A percentile compares a stretch with the other conserved stretches of the same genome.
Conservation (phyloP, 768 basidiomycete species). For the Kondoa subrosea region DNA sequence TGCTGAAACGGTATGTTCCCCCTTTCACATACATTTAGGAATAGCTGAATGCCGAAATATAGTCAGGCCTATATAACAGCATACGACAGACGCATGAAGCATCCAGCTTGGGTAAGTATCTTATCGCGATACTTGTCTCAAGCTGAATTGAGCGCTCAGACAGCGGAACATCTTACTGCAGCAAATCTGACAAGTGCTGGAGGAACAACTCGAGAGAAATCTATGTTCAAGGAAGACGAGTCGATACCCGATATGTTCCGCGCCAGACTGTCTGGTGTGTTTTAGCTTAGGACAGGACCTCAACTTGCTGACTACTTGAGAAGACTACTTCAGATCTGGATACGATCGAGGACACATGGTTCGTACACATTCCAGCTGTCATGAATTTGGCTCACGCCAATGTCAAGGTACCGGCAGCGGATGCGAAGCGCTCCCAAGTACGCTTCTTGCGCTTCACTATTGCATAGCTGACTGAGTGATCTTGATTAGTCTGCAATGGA, state of each 20-base stretch:
- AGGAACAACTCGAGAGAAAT: conserved; percentile 59
- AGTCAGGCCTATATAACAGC: conserved; percentile 71
- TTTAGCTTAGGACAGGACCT: not conserved
- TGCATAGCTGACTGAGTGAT: not conserved
- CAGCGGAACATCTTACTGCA: conserved; percentile 66
- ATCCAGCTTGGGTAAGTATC: conserved; percentile 76
- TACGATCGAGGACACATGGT: conserved; percentile 69
- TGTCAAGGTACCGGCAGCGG: conserved; percentile 80
- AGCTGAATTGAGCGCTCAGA: conserved; percentile 42
- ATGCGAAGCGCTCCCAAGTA: conserved; percentile 76
- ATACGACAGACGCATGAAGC: conserved; percentile 75
- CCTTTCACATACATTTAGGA: not conserved
- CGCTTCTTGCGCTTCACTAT: conserved; percentile 18
- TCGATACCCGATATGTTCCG: conserved; percentile 60
- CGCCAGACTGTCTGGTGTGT: conserved; percentile 44
- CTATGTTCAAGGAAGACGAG: conserved; percentile 67
- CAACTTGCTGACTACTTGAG: not conserved
- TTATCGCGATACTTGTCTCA: not conserved
- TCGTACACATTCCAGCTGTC: not conserved
- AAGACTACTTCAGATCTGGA: conserved; percentile 51
- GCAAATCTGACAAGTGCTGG: conserved; percentile 30
- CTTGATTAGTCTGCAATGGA: conserved; percentile 62
- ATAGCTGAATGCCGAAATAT: not conserved
- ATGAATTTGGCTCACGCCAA: conserved; percentile 3
- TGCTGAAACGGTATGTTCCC: not conserved